Evolutionary conservation across 768 basidiomycete species (phyloP), one percentile per base, ranked within the genome.

Genomic region (Ramaria rubella): DNA sequence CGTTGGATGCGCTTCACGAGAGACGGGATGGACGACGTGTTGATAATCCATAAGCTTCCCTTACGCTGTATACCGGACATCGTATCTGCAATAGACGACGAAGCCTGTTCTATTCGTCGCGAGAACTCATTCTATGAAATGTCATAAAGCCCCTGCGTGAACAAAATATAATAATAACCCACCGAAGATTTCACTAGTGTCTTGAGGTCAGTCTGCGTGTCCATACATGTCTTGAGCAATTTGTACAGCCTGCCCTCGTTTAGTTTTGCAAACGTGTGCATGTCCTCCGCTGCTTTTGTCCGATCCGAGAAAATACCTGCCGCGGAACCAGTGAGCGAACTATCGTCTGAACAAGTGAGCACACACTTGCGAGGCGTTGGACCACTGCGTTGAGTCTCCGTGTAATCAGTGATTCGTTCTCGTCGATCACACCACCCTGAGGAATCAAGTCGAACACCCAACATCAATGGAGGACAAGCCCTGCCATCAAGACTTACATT

Each of bases 401-500:
- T 49, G 74, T 74, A 51, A 90, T 72, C 1, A 65, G 64, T 44
- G 88, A 87, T 64, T 90, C 89, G 59, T 92, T 76, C 59, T 87
- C 81, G 63, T 96, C 94, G 49, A 96, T 88, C 44, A 93, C 77
- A 1, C 95, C 95, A 1, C 93, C 94, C 93, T 96, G 59, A 5
- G 49, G 15, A 48, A 5, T 26, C 2, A 9, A 19, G 46, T 15
- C 6, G 23, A 48, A 30, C n/a, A 27, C 17, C 8, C 15, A 26
- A 27, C 9, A 27, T 11, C 11, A n/a, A n/a, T n/a, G n/a, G n/a
- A n/a, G n/a, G n/a, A n/a, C n/a, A n/a, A n/a, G n/a, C n/a, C 23
- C 12, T 4, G n/a, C 23, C 29, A n/a, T 14, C 7, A 26, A n/a
- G 46, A 72, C 88, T 58, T 59, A 94, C 94, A 64, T 97, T 98